A percentile compares a stretch with the other conserved stretches of the same genome.
phyloP scores from a whole-genome alignment of 805 yeast species.

The Candida ortonii region DNA sequence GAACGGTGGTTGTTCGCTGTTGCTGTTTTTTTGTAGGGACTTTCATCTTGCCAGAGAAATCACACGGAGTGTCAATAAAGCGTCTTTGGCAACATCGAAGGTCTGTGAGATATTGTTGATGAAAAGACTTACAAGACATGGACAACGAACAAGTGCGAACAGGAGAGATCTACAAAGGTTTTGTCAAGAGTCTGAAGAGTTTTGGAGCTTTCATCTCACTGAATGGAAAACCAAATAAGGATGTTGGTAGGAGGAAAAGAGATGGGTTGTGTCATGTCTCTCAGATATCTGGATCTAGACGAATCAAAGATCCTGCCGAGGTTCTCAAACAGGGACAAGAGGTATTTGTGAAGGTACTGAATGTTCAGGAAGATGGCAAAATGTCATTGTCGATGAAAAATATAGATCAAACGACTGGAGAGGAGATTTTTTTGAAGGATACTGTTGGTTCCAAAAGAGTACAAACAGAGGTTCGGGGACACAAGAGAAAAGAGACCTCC shows the following conservation, averaged over 20 bases:
- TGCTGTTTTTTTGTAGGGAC: too few species aligned
- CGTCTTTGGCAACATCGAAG: too few species aligned
- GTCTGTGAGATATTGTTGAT: too few species aligned
- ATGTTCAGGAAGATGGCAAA: slow-evolving; percentile 39
- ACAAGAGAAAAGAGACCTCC: slow-evolving; percentile 66
- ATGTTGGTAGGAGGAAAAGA: slow-evolving; percentile 24
- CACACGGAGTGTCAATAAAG: too few species aligned
- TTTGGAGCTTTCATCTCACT: slow-evolving; percentile 81
- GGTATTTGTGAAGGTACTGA: slow-evolving; percentile 61
- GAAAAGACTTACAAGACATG: too few species aligned
- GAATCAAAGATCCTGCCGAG: slow-evolving; percentile 59
- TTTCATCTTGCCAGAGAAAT: too few species aligned
- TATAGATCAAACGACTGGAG: slow-evolving; percentile 69
- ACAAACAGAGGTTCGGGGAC: slow-evolving; percentile 16
- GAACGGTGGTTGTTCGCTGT: too few species aligned
- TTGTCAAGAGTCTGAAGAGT: slow-evolving; percentile 53
- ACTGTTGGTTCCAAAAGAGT: too few species aligned
- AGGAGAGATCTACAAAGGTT: slow-evolving; percentile 59
- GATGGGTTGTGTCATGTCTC: slow-evolving; percentile 81
- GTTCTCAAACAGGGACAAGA: slow-evolving; percentile 53
- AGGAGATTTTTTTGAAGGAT: too few species aligned
- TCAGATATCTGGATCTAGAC: slow-evolving; percentile 45
- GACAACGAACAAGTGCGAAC: too few species aligned
- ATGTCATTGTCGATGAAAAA: slow-evolving; percentile 67
- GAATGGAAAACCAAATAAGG: slow-evolving; percentile 28